phyloP scores from a whole-genome alignment of 2,329 filamentous ascomycete species.

The Botrytis galanthina region DNA sequence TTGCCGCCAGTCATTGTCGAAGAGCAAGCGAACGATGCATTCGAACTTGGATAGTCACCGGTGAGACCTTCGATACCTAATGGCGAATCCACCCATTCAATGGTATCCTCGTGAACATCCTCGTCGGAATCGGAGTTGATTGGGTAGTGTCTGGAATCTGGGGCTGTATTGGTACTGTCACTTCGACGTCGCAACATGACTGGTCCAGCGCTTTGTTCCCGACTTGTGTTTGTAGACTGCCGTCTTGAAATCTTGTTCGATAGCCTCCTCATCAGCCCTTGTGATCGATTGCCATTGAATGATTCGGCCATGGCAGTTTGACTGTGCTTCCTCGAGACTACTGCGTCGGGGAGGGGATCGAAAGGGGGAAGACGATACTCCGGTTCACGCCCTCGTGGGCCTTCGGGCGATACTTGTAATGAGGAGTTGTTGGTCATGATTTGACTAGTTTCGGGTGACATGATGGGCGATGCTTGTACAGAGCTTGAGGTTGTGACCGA shows the following conservation, averaged over 20 bases:
- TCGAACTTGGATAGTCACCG: conserved; percentile 49
- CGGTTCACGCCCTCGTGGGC: conserved; percentile 53
- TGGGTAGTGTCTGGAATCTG: conserved; percentile 46
- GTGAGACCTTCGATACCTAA: conserved; percentile 45
- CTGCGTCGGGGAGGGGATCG: conserved; percentile 67
- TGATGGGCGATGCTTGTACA: conserved; percentile 54
- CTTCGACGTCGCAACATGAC: conserved; percentile 77
- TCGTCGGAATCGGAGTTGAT: conserved; percentile 55
- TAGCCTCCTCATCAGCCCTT: conserved; percentile 75
- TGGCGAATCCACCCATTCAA: conserved; percentile 43
- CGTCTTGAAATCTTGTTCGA: conserved; percentile 79
- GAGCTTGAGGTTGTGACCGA: conserved; percentile 54
- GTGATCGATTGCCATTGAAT: conserved; percentile 54
- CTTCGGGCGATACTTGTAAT: conserved; percentile 65
- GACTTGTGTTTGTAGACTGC: conserved; percentile 71
- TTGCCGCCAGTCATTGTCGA: conserved; percentile 40
- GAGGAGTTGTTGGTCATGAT: conserved; percentile 60
- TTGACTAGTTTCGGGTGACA: conserved; percentile 52
- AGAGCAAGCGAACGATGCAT: conserved; percentile 43
- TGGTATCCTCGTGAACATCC: conserved; percentile 51
- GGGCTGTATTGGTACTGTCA: conserved; percentile 76
- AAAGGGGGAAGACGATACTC: conserved; percentile 56
- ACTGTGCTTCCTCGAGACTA: conserved; percentile 59
- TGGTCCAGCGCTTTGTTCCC: conserved; percentile 86
- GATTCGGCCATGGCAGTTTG: conserved; percentile 63